These are phyloP conservation scores for Akanthomyces lecanii DNA, from an alignment of 2,329 filamentous ascomycete species.

Conservation along the genomic window DNA sequence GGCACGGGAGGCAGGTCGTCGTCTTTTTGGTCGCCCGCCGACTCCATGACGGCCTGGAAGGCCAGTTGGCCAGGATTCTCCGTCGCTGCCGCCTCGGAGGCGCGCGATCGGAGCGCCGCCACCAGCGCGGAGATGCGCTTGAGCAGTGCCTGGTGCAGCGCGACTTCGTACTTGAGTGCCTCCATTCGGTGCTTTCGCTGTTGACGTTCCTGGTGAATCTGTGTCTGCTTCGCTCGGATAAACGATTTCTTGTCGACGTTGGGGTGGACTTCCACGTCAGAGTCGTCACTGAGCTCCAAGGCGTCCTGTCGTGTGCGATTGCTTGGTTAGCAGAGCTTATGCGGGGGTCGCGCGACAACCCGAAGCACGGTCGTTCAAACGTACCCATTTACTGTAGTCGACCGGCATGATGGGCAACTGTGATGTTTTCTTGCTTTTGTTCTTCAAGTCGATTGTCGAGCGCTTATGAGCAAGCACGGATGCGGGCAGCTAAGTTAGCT, in stretches of 20 bases:
- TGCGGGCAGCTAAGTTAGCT: not conserved
- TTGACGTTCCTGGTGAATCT: slow-evolving; percentile 88
- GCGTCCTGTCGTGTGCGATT: slow-evolving; percentile 56
- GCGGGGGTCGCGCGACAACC: too few species aligned
- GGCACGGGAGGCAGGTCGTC: slow-evolving; percentile 71
- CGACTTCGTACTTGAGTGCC: slow-evolving; percentile 85
- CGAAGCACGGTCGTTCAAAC: slow-evolving; percentile 21
- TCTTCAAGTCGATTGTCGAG: slow-evolving; percentile 13
- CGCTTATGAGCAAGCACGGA: slow-evolving; percentile 14
- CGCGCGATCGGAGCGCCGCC: slow-evolving; percentile 68
- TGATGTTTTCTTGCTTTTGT: slow-evolving; percentile 18
- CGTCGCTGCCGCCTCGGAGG: slow-evolving; percentile 58
- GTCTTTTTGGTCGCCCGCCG: slow-evolving; percentile 66
- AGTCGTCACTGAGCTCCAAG: slow-evolving; percentile 96
- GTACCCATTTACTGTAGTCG: slow-evolving; percentile 66
- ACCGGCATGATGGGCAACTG: slow-evolving; percentile 42
- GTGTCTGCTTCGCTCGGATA: slow-evolving; percentile 94
- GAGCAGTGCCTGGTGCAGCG: slow-evolving; percentile 88
- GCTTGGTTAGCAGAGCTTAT: slow-evolving; percentile 16
- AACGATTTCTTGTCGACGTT: slow-evolving; percentile 99
- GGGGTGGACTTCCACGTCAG: slow-evolving; percentile 95
- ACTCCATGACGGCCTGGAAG: slow-evolving; percentile 85
- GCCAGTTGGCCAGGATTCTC: slow-evolving; percentile 71
- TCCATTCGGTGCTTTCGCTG: slow-evolving; percentile 86
- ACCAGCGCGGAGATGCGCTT: slow-evolving; percentile 78